Percentiles rank a stretch among this genome's conserved stretches.
phyloP scores from a whole-genome alignment of 768 basidiomycete genomes.

The Holtermanniella nyarrowii region DNA sequence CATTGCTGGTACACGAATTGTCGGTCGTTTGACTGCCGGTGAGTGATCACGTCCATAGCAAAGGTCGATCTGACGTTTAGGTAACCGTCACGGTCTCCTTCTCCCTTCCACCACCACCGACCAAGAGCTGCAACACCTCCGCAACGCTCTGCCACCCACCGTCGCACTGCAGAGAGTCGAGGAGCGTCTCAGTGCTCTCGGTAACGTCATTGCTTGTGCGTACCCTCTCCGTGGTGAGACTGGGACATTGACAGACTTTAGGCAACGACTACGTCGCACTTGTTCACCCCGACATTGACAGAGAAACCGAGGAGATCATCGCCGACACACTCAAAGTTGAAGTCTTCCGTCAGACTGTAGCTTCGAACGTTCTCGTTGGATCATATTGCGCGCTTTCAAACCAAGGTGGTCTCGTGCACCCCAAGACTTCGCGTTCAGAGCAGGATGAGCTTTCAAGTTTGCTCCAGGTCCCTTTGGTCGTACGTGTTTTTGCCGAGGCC shows the following conservation, averaged over 20 bases:
- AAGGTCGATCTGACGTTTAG: constrained; percentile 40
- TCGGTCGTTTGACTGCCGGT: constrained; percentile 90
- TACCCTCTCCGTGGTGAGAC: not conserved
- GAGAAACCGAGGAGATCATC: constrained; percentile 99
- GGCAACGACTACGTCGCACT: constrained; percentile 94
- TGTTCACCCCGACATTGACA: constrained; percentile 94
- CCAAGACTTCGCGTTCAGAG: constrained; percentile 91
- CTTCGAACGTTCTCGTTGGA: constrained; percentile 92
- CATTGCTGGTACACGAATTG: constrained; percentile 85
- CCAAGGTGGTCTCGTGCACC: constrained; percentile 94
- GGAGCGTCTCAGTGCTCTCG: constrained; percentile 90
- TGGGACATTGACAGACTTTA: not conserved
- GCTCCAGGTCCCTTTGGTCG: constrained; percentile 88
- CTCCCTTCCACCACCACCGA: constrained; percentile 93
- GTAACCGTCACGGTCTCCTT: constrained; percentile 93
- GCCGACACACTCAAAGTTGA: constrained; percentile 98
- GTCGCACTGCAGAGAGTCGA: constrained; percentile 93
- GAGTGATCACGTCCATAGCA: constrained; percentile 9
- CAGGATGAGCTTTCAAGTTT: constrained; percentile 93
- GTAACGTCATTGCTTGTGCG: constrained; percentile 85
- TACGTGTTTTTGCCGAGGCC: constrained; percentile 52
- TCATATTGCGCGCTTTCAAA: constrained; percentile 92
- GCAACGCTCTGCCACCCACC: constrained; percentile 85
- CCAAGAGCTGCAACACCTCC: constrained; percentile 94
- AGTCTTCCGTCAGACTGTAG: constrained; percentile 94